phyloP scores from a whole-genome alignment of 2,329 filamentous ascomycete genomes.

The Colletotrichum sidae region DNA sequence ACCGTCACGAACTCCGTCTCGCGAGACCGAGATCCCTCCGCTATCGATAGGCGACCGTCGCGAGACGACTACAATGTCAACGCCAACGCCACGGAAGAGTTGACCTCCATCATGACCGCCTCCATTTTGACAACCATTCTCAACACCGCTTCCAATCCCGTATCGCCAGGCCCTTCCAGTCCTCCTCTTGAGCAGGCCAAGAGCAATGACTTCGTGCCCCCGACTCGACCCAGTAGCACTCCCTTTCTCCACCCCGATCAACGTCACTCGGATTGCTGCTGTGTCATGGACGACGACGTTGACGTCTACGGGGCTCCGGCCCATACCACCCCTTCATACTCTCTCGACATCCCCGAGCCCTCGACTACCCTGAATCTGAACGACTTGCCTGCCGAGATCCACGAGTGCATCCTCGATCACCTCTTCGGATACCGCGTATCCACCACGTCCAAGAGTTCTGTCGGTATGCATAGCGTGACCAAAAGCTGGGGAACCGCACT shows the following conservation, averaged over 20 bases:
- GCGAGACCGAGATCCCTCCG: slow-evolving; percentile 28
- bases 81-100: slow-evolving; percentile 43
- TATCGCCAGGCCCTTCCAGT: slow-evolving; percentile 65
- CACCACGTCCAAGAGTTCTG: slow-evolving; percentile 66
- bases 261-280: slow-evolving; percentile 54
- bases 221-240: slow-evolving; percentile 68
- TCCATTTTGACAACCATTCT: slow-evolving; percentile 51
- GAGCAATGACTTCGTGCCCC: slow-evolving; percentile 59
- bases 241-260: slow-evolving; percentile 68
- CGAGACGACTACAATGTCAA: slow-evolving; percentile 37
- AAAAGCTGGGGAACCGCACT: slow-evolving; percentile 74
- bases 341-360: slow-evolving; percentile 34
- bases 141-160: slow-evolving; percentile 63
- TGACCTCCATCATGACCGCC: slow-evolving; percentile 50
- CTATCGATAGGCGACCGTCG: slow-evolving; percentile 35
- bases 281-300: slow-evolving; percentile 44
- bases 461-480: slow-evolving; percentile 64
- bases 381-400: slow-evolving; percentile 75
- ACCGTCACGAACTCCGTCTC: slow-evolving; percentile 30
- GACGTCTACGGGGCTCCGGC: slow-evolving; percentile 43
- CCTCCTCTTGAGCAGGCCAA: slow-evolving; percentile 62
- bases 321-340: slow-evolving; percentile 40
- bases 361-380: slow-evolving; percentile 49
- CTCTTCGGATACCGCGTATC: slow-evolving; percentile 77
- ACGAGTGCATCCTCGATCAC: slow-evolving; percentile 78